Base-by-base conservation (phyloP, 2,329 filamentous ascomycete genomes). In the Dendrostoma leiphaemia region DNA sequence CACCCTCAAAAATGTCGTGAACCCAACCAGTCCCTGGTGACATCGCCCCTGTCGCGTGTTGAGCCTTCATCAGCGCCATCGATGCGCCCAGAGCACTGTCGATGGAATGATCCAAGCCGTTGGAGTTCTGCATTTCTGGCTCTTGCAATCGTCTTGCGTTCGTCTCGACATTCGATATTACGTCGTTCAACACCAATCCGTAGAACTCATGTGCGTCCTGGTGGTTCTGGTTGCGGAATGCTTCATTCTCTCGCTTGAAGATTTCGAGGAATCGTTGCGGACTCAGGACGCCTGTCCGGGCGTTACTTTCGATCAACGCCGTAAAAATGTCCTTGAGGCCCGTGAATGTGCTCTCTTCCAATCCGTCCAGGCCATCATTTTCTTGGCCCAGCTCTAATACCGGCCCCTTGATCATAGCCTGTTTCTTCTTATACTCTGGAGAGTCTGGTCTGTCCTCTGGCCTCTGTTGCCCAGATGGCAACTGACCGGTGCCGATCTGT, bases 201-300 rank as follows among this genome's bases (percentile, higher is more conserved):
- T 97, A 84, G 62, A 99, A 99, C 67, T 99, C 94, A 70, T 99
- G 94, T 1, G 94, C 94, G 68, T 99, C 94, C 69, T 99, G 94
- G 70, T 99, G 94, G 90, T 97, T 96, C 4, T 92, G 90, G 35
- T 91, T 93, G 55, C 91, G 86, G 65, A 99, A 99, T 88, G 96
- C 92, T 70, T 99, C 94, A 68, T 99, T 96, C 64, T 97, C 91
- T 59, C 89, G 84, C 66, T 92, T 90, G 65, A 99, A 85, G 24
- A 97, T 92, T 67, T 99, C 93, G 32, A 99, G 78, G 60, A 99
- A 97, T 59, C 92, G 88, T 64, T 93, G 87, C 1, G 94, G 94
- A 65, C 92, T 96, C 38, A 97, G 81, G 10, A 99, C 91, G 15
- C 94, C 94, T 6, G 90, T 94, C 53, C 91, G 85, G 37, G 89